These are phyloP conservation scores for Solanum sejunctum DNA, from an alignment of 257 asterid species.

Conservation along the genomic window DNA sequence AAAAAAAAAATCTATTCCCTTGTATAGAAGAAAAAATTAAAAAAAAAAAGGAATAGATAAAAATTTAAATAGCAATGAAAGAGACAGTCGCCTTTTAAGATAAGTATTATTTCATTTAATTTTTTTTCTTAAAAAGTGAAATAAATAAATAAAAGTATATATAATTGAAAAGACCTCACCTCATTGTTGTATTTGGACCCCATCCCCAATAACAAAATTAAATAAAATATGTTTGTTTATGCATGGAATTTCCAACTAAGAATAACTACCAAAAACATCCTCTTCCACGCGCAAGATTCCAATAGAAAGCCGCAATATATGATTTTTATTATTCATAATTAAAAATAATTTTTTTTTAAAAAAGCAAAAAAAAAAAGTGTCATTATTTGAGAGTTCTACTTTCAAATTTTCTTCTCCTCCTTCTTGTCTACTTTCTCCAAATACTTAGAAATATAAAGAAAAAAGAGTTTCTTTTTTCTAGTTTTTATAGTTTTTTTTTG, in stretches of 20 bases:
- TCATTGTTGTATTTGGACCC: neutral
- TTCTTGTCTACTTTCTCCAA: neutral
- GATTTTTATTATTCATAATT: neutral
- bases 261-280: neutral
- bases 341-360: neutral
- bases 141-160: neutral
- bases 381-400: neutral
- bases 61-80: no score
- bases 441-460: neutral
- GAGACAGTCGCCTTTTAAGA: neutral
- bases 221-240: neutral
- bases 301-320: neutral
- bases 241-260: neutral
- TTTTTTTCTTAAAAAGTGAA: neutral
- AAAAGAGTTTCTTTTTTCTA: no score
- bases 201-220: neutral
- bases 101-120: neutral
- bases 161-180: no score
- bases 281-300: constrained; percentile 5
- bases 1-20: neutral
- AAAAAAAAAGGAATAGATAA: no score
- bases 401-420: neutral
- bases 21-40: no score
- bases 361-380: neutral
- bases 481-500: neutral